Conservation (phyloP, 2,329 filamentous ascomycete genomes). For the Verticillium alfalfae region DNA sequence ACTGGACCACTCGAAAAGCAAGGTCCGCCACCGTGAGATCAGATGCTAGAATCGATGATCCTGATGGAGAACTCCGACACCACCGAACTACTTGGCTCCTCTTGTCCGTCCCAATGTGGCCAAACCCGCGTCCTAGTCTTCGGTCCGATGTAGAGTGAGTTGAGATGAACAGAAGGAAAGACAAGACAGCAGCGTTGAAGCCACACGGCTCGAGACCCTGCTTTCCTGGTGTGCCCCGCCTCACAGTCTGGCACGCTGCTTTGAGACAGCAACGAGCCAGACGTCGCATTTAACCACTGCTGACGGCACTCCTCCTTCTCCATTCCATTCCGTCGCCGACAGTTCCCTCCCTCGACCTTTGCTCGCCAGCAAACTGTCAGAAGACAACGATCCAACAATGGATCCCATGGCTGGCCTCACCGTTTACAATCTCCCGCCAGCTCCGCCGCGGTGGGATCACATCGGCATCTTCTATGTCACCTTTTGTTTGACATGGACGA, state of each 20-base stretch:
- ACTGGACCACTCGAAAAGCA: background rate
- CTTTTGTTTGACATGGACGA: conserved; percentile 19
- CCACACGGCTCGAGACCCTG: background rate
- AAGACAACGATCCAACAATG: background rate
- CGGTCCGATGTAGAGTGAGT: background rate
- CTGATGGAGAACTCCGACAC: background rate
- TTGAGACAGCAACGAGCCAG: background rate
- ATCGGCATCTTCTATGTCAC: conserved; percentile 22
- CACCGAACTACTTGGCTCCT: background rate
- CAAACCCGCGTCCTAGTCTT: background rate
- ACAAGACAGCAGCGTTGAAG: background rate
- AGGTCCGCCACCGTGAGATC: background rate
- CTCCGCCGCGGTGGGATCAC: conserved; percentile 17
- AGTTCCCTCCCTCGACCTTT: background rate
- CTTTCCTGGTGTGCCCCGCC: background rate
- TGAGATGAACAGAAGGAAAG: background rate
- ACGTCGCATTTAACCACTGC: background rate
- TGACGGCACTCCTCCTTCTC: background rate
- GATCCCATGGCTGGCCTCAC: conserved; percentile 8
- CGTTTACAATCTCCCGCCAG: conserved; percentile 21
- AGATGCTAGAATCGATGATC: background rate
- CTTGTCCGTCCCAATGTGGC: background rate
- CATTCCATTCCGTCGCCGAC: background rate
- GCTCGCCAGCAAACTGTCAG: background rate
- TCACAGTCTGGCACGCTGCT: background rate